Evolutionary conservation across 1,139 yeast genomes (phyloP).

Genomic region (Debaryomyces singareniensis): DNA sequence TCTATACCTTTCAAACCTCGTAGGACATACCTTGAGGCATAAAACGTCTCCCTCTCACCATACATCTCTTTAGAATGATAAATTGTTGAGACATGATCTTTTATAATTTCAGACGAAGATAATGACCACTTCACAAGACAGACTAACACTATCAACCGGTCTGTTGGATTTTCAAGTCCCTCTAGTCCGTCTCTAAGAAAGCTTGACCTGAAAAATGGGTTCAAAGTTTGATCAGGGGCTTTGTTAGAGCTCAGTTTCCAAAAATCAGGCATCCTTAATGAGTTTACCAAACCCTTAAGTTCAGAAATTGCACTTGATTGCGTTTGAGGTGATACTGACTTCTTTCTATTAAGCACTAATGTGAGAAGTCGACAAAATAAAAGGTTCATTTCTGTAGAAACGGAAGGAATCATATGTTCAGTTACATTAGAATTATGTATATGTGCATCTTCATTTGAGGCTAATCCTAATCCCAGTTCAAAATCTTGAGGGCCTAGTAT

Average conservation of each 20-base stretch:
- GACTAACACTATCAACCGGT: constrained; percentile 42
- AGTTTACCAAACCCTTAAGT: constrained; percentile 26
- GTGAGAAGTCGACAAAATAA: constrained; percentile 31
- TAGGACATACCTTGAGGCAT: constrained; percentile 34
- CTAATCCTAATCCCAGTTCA: constrained; percentile 42
- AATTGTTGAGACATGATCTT: constrained; percentile 23
- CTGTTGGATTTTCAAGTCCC: constrained; percentile 35
- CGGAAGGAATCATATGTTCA: constrained; percentile 10
- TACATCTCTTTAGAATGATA: constrained; percentile 35
- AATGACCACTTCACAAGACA: constrained; percentile 46
- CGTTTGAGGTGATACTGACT: constrained; percentile 18
- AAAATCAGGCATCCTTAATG: constrained; percentile 40
- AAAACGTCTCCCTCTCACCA: constrained; percentile 40
- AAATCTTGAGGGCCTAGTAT: constrained; percentile 39
- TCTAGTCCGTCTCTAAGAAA: constrained; percentile 39
- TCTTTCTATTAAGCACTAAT: constrained; percentile 37
- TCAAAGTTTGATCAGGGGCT: constrained; percentile 12
- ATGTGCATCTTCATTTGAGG: constrained; percentile 8
- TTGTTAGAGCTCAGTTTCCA: constrained; percentile 35
- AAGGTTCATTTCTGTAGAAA: constrained; percentile 28
- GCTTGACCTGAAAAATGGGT: constrained; percentile 30
- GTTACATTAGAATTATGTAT: background rate
- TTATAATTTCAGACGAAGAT: constrained; percentile 37
- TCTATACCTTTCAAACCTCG: constrained; percentile 30
- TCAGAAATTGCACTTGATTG: constrained; percentile 32